These are phyloP conservation scores for Tuber borchii DNA, from an alignment of 495 filamentous ascomycete species.

Conservation along the genomic window DNA sequence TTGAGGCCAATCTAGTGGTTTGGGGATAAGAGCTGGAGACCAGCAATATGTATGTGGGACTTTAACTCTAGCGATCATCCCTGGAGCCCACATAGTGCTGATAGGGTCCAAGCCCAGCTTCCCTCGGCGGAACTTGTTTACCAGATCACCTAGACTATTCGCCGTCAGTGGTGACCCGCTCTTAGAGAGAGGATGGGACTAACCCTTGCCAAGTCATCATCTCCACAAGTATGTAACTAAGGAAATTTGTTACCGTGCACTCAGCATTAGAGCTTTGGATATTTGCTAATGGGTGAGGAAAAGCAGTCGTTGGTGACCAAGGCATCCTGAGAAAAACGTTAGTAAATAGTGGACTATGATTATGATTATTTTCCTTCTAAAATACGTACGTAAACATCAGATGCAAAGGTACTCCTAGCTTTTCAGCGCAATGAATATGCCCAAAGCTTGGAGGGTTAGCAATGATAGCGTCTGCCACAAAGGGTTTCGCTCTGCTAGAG, in stretches of 20 bases:
- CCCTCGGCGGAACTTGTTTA: constrained; percentile 57
- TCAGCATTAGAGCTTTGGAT: constrained; percentile 59
- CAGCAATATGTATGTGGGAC: constrained; percentile 65
- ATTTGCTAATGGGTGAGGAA: constrained; percentile 67
- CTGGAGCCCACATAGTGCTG: constrained; percentile 60
- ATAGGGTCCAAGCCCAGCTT: constrained; percentile 57
- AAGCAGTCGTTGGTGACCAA: constrained; percentile 60
- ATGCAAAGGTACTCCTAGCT: constrained; percentile 58
- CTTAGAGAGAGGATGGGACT: constrained; percentile 29
- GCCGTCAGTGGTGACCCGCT: constrained; percentile 56
- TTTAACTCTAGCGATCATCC: constrained; percentile 54
- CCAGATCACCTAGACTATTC: constrained; percentile 61
- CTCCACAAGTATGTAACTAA: constrained; percentile 64
- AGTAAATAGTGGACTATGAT: constrained; percentile 53
- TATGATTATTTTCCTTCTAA: constrained; percentile 44
- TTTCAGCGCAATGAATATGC: constrained; percentile 61
- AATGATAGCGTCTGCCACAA: constrained; percentile 67
- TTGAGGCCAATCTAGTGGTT: constrained; percentile 57
- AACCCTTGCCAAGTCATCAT: constrained; percentile 63
- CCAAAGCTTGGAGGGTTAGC: constrained; percentile 64
- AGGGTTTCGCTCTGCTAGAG: constrained; percentile 42
- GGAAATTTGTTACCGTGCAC: constrained; percentile 60
- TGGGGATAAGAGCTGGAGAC: constrained; percentile 57
- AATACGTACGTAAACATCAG: constrained; percentile 54
- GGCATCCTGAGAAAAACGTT: constrained; percentile 62